A percentile compares a stretch with the other conserved stretches of the same genome.
These are phyloP conservation scores for Gymnopilus dilepis DNA, from an alignment of 768 basidiomycete species.

Conservation along the genomic window DNA sequence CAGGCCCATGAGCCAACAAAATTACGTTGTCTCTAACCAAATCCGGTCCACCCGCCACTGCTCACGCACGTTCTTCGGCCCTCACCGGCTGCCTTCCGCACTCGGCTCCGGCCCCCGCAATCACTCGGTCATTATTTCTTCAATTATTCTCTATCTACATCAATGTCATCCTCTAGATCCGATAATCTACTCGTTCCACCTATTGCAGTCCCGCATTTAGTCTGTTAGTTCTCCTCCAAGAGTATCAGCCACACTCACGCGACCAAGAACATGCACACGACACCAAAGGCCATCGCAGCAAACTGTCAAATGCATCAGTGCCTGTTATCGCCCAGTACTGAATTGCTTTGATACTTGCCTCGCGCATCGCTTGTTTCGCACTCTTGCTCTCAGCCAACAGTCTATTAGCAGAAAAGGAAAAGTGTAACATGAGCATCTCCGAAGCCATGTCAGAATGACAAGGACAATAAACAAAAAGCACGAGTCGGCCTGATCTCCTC, in stretches of 20 bases:
- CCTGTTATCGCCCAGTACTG: constrained; percentile 1
- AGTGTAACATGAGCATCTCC: background rate
- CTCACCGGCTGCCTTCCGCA: constrained; percentile 16
- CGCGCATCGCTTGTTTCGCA: constrained; percentile 86
- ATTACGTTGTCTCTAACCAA: constrained; percentile 38
- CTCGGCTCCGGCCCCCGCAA: constrained; percentile 15
- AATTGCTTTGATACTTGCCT: constrained; percentile 55
- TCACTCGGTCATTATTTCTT: constrained; percentile 7
- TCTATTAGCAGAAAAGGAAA: constrained; percentile 42
- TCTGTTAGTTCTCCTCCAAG: constrained; percentile 12
- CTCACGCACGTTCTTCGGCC: constrained; percentile 63
- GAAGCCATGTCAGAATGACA: constrained; percentile 5
- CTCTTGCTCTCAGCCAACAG: constrained; percentile 88
- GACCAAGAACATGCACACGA: constrained; percentile 89
- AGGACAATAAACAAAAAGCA: constrained; percentile 6
- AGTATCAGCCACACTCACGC: constrained; percentile 65
- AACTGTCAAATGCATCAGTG: constrained; percentile 57
- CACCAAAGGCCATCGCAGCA: constrained; percentile 89
- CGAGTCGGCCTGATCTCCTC: constrained; percentile 4
- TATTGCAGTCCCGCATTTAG: constrained; percentile 32
- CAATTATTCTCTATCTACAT: constrained; percentile 17
- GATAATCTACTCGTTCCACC: constrained; percentile 77
- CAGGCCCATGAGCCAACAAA: constrained; percentile 31
- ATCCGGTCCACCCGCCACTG: constrained; percentile 30
- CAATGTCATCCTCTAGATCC: constrained; percentile 20